Percentiles rank a stretch among this genome's conserved stretches.
Evolutionary conservation across 1,284 basidiomycete species (phyloP).

Genomic region (Cryptococcus floricola): DNA sequence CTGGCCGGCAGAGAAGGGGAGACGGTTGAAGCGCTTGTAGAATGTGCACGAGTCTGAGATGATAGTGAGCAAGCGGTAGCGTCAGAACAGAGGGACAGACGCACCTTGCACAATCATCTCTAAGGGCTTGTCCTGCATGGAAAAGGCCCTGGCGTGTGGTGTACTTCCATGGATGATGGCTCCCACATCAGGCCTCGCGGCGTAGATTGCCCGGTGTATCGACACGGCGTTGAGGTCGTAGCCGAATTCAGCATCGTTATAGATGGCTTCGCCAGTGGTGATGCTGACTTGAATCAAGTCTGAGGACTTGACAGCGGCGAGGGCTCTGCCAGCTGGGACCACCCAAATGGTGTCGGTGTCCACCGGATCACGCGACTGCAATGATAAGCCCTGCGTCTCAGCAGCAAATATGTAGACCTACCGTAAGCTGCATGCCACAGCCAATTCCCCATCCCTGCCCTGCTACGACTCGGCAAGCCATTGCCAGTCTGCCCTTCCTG

Average conservation of each 20-base stretch:
- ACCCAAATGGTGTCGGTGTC: slow-evolving; percentile 19
- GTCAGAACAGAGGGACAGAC: too few relatives aligned
- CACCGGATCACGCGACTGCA: slow-evolving; percentile 16
- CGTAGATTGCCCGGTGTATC: slow-evolving; percentile 27
- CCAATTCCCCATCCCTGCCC: slow-evolving; percentile 28
- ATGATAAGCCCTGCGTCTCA: background rate
- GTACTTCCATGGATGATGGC: slow-evolving; percentile 23
- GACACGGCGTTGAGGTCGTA: slow-evolving; percentile 18
- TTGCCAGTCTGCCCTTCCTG: slow-evolving; percentile 21
- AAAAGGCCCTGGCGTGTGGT: slow-evolving; percentile 21
- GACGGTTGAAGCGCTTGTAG: slow-evolving; percentile 13
- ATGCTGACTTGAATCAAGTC: slow-evolving; percentile 19
- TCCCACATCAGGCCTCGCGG: slow-evolving; percentile 18
- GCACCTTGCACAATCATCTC: slow-evolving; percentile 23
- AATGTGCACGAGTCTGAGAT: slow-evolving; percentile 26
- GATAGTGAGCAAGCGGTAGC: background rate
- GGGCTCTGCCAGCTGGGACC: slow-evolving; percentile 20
- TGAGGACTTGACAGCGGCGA: slow-evolving; percentile 13
- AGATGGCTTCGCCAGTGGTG: slow-evolving; percentile 5
- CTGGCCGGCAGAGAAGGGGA: slow-evolving; percentile 14
- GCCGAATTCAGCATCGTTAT: slow-evolving; percentile 5
- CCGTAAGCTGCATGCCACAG: slow-evolving; percentile 18
- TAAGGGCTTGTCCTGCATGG: slow-evolving; percentile 12
- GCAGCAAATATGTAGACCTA: background rate
- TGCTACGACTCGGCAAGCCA: slow-evolving; percentile 24